phyloP scores from a whole-genome alignment of 2,329 filamentous ascomycete genomes.

The Aspergillus sp. region DNA sequence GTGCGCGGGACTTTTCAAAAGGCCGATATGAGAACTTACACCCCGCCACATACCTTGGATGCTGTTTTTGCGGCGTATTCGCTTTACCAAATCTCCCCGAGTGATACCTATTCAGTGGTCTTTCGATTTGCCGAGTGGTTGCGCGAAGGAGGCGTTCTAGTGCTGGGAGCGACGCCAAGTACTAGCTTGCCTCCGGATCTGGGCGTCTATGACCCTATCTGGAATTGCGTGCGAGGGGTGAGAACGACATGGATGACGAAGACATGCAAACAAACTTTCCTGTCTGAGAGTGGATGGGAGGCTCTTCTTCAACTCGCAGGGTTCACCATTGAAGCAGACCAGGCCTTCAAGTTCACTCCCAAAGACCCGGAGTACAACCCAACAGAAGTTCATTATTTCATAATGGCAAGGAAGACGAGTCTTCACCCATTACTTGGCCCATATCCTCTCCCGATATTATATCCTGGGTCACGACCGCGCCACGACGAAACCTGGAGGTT shows the following conservation, averaged over 20 bases:
- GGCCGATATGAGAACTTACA: slow-evolving; percentile 12
- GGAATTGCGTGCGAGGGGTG: slow-evolving; percentile 6
- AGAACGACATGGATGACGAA: slow-evolving; percentile 8
- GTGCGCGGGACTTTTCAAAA: slow-evolving; percentile 9
- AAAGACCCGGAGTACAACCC: neutral
- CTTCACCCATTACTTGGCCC: neutral
- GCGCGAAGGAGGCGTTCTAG: slow-evolving; percentile 5
- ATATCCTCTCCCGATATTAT: neutral
- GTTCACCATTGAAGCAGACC: neutral
- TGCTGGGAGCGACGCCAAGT: slow-evolving; percentile 7
- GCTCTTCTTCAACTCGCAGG: neutral
- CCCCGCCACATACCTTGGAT: slow-evolving; percentile 3
- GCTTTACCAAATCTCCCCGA: slow-evolving; percentile 8
- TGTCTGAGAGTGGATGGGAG: neutral
- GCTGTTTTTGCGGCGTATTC: slow-evolving; percentile 11
- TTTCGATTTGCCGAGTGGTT: slow-evolving; percentile 11
- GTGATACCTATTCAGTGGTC: slow-evolving; percentile 6
- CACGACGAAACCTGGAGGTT: no score
- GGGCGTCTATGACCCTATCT: slow-evolving; percentile 6
- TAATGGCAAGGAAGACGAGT: neutral
- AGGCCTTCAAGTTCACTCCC: neutral
- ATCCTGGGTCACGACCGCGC: no score
- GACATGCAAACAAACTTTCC: slow-evolving; percentile 2
- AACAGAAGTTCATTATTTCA: neutral
- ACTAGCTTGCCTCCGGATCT: neutral